phyloP scores from a whole-genome alignment of 805 yeast species.

The Lachancea cidri region DNA sequence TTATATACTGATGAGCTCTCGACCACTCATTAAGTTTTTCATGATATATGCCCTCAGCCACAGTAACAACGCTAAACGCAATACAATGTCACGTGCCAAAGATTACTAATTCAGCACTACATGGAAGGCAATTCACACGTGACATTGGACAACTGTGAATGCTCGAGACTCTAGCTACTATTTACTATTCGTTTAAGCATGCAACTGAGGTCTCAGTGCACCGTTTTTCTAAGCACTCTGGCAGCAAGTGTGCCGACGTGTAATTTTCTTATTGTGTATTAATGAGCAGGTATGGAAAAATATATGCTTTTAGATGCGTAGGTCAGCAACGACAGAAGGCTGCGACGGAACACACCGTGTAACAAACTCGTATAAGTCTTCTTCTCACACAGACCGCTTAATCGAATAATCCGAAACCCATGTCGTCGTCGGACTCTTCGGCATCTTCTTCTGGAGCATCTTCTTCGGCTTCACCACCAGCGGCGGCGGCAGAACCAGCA shows the following conservation, averaged over 20 bases:
- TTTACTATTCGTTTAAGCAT: no score
- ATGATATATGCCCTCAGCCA: neutral
- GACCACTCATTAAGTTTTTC: neutral
- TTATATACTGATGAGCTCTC: neutral
- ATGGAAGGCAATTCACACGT: no score
- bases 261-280: conserved; percentile 1
- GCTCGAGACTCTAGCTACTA: no score
- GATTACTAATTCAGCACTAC: no score
- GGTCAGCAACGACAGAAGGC: neutral
- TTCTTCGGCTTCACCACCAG: conserved; percentile 64
- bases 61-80: neutral
- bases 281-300: conserved; percentile 2
- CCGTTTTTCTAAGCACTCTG: no score
- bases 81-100: neutral
- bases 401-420: conserved; percentile 99
- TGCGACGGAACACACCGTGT: neutral
- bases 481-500: conserved; percentile 65
- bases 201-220: no score
- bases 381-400: conserved; percentile 40
- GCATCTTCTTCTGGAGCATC: conserved; percentile 69
- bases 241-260: neutral
- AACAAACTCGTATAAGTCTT: neutral
- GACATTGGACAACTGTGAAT: no score
- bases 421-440: conserved; percentile 63
- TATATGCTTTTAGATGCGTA: neutral